These are phyloP conservation scores for Tylopilus sp. DNA, from an alignment of 768 basidiomycete species.

Conservation along the genomic window DNA sequence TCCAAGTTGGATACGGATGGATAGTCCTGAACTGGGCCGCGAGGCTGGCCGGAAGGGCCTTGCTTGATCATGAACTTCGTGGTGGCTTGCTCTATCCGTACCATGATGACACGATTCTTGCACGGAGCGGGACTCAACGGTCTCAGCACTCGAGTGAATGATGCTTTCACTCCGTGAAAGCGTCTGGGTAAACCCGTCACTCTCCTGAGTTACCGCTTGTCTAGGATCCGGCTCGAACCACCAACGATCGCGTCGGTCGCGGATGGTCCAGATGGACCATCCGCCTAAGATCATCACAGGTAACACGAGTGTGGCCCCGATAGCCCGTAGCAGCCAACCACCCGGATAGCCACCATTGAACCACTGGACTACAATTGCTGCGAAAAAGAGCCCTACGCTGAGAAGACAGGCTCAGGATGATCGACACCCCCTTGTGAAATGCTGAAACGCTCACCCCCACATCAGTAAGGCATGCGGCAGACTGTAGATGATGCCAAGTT, in stretches of 20 bases:
- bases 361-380: constrained; percentile 27
- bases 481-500: constrained; percentile 49
- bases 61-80: neutral
- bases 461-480: constrained; percentile 55
- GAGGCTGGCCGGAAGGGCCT: neutral
- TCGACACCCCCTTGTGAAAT: neutral
- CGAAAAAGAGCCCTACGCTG: constrained; percentile 30
- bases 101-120: constrained; percentile 4
- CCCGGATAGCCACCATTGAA: constrained; percentile 2
- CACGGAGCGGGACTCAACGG: neutral
- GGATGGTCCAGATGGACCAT: neutral
- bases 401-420: neutral
- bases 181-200: neutral
- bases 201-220: neutral
- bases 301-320: neutral
- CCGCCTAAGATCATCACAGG: neutral
- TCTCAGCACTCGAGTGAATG: neutral
- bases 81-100: neutral
- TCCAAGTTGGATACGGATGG: neutral
- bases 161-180: neutral
- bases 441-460: constrained; percentile 47
- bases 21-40: neutral
- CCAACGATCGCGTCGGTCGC: constrained; percentile 9
- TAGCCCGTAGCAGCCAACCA: neutral
- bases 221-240: constrained; percentile 26